Base-by-base conservation (phyloP, 164 flowering plant genomes). In the Magnolia sinica region DNA sequence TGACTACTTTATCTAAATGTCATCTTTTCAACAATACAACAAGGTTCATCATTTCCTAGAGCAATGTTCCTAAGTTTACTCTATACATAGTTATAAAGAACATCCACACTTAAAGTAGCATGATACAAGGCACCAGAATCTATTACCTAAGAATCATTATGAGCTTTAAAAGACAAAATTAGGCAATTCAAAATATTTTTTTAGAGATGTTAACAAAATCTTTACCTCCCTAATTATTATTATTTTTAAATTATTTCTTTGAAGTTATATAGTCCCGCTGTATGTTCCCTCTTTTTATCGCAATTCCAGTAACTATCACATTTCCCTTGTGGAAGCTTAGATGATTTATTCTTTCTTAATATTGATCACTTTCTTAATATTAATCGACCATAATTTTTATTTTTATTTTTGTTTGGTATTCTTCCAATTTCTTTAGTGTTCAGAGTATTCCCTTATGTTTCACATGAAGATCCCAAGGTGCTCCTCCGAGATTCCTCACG, bases 351-450 rank as follows among this genome's bases (percentile, higher is more conserved):
- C 23, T 72, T 72, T 45, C 61, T 59, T 2, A 70, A 71, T 50
- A 64, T 77, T 1, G 79, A 77, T 23, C 63, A 13, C 23, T 72
- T 72, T 45, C 61, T 59, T 2, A 70, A 71, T 50, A 64, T 77
- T 1, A 75, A 77, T 23, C 63, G 22, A 1, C 70, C n/a, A 1
- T 24, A 5, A 4, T 59, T 72, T 59, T 59, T 59, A 1, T 11
- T 22, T 64, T 8, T 31, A 23, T 52, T 13, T 55, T 59, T 9
- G 1, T 55, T 59, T 9, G 1, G 0, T 18, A 0, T 14, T 45
- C 68, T 76, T n/a, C 74, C 74, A 8, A 27, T 58, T 13, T 16
- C 6, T 11, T 59, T 52, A 4, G 58, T 31, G 49, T 59, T 37
- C 18, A 76, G 9, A 20, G 66, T 55, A 59, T 11, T 22, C 13